A percentile compares a stretch with the other conserved stretches of the same genome.
phyloP scores from a whole-genome alignment of 2,329 filamentous ascomycete species.

The Ambrosiella cleistominuta region DNA sequence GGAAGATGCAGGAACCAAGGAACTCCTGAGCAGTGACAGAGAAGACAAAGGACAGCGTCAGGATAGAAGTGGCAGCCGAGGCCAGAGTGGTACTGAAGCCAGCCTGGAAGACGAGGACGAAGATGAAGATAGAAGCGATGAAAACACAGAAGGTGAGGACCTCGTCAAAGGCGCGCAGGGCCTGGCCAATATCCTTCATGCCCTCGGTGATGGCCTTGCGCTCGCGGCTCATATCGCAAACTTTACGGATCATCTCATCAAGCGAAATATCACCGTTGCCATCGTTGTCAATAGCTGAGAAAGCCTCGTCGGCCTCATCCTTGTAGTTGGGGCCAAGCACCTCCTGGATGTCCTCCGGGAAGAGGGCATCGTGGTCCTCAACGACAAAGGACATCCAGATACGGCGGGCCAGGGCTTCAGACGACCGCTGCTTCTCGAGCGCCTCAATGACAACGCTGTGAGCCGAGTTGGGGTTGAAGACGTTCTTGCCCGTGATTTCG shows the following conservation, averaged over 20 bases:
- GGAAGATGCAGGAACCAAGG: constrained; percentile 93
- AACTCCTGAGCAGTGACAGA: constrained; percentile 84
- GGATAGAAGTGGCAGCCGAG: constrained; percentile 75
- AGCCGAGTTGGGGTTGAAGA: constrained; percentile 81
- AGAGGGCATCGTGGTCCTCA: constrained; percentile 68
- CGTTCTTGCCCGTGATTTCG: constrained; percentile 87
- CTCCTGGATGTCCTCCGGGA: constrained; percentile 65
- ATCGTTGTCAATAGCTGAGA: constrained; percentile 65
- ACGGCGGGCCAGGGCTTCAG: constrained; percentile 81
- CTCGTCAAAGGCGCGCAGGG: constrained; percentile 76
- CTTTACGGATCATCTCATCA: constrained; percentile 83
- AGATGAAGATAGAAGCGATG: constrained; percentile 67
- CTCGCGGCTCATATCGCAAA: constrained; percentile 68
- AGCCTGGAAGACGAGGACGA: constrained; percentile 74
- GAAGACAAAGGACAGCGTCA: constrained; percentile 95
- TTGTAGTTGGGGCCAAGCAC: constrained; percentile 63
- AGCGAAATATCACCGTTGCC: constrained; percentile 86
- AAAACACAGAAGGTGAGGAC: constrained; percentile 68
- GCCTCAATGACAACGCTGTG: constrained; percentile 83
- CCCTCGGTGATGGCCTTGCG: constrained; percentile 78
- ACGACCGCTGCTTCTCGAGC: constrained; percentile 64
- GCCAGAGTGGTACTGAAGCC: constrained; percentile 72
- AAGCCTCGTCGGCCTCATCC: constrained; percentile 71
- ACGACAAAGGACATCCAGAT: constrained; percentile 98
- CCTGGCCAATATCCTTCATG: constrained; percentile 95